Evolutionary conservation across 2,329 filamentous ascomycete genomes (phyloP).

Genomic region (Penicillium sclerotigenum): DNA sequence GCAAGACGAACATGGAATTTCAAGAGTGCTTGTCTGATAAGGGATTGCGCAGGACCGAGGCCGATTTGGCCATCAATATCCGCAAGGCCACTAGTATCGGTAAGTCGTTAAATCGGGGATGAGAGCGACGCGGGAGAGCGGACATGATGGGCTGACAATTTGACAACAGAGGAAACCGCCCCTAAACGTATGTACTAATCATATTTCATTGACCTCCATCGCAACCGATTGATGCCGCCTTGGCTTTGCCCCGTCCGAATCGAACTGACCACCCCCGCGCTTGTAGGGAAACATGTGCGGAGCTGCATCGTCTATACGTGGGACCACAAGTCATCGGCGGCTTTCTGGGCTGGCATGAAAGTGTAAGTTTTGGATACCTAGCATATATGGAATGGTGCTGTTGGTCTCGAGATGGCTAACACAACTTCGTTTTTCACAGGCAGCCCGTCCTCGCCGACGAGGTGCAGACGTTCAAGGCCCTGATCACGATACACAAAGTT

Average conservation of each 20-base stretch:
- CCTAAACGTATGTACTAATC: constrained; percentile 56
- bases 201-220: constrained; percentile 1
- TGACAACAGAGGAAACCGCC: constrained; percentile 57
- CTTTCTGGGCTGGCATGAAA: constrained; percentile 98
- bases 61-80: constrained; percentile 64
- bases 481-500: constrained; percentile 97
- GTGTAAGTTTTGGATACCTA: constrained; percentile 62
- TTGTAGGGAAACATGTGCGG: constrained; percentile 82
- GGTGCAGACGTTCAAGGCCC: constrained; percentile 96
- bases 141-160: constrained; percentile 12
- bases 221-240: constrained; percentile 8
- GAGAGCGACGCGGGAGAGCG: constrained; percentile 2
- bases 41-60: constrained; percentile 51
- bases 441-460: constrained; percentile 98
- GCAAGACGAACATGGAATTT: constrained; percentile 14
- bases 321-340: constrained; percentile 93
- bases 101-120: constrained; percentile 29
- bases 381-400: neutral
- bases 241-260: constrained; percentile 2
- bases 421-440: constrained; percentile 46
- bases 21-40: neutral
- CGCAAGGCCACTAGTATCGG: constrained; percentile 64
- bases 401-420: constrained; percentile 9
- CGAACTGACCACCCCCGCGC: constrained; percentile 6
- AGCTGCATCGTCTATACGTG: constrained; percentile 98